Evolutionary conservation across 2,329 filamentous ascomycete genomes (phyloP).

Genomic region (Helotiales sp.): DNA sequence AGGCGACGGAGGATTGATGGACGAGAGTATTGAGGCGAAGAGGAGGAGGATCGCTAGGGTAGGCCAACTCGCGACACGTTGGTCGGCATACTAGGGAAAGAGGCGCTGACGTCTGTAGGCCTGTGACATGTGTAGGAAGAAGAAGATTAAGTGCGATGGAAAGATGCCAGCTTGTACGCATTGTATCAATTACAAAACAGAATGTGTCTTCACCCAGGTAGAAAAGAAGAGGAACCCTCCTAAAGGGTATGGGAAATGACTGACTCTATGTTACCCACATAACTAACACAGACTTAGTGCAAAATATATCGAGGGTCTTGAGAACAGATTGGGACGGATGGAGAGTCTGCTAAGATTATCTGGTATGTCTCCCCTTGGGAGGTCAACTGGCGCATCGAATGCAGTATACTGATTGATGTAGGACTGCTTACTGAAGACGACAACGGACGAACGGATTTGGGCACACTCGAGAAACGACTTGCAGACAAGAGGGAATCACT

Average conservation of each 20-base stretch:
- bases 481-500: constrained; percentile 55
- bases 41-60: constrained; percentile 64
- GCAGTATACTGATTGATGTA: constrained; percentile 38
- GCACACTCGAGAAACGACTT: constrained; percentile 80
- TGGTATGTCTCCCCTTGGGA: constrained; percentile 51
- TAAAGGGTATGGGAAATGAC: constrained; percentile 72
- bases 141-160: constrained; percentile 97
- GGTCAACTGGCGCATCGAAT: constrained; percentile 23
- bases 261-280: neutral
- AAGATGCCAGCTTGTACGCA: constrained; percentile 94
- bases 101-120: constrained; percentile 49
- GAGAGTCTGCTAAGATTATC: constrained; percentile 87
- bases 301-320: constrained; percentile 96
- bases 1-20: constrained; percentile 60
- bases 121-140: constrained; percentile 82
- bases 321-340: constrained; percentile 95
- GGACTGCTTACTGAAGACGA: constrained; percentile 85
- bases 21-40: constrained; percentile 78
- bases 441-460: constrained; percentile 82
- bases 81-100: neutral
- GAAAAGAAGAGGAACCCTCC: constrained; percentile 98
- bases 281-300: constrained; percentile 60
- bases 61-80: constrained; percentile 45
- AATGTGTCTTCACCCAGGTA: constrained; percentile 95
- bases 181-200: constrained; percentile 97